Base-by-base conservation (phyloP, 768 basidiomycete species). In the Mycena indigotica region DNA sequence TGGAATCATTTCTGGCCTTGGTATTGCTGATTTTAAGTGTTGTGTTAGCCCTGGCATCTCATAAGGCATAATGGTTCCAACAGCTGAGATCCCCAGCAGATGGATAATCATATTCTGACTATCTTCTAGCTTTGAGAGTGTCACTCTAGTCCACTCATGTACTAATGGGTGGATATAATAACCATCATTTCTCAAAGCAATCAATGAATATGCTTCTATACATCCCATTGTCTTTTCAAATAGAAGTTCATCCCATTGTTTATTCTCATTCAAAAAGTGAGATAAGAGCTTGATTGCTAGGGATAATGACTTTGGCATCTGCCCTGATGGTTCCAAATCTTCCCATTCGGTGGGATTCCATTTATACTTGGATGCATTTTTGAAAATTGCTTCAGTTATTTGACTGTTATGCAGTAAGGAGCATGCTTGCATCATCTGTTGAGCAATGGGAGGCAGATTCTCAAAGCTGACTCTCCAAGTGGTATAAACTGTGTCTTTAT, bases 391-490 rank as follows among this genome's bases (percentile, higher is more conserved):
- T 28, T 54, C 40, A 19, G 44, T 28, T 21, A 56, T 50, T 13
- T 26, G 19, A 3, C 28, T 4, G n/a, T n/a, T 19, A 28, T 56
- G 55, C n/a, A 56, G 19, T 5, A 56, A 48, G n/a, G 46, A 56
- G 23, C 30, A 48, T 8, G 50, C 29, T 32, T 39, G 46, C 45
- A 56, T n/a, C 12, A 56, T 16, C 17, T 8, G 26, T 5, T 4
- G 12, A n/a, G 55, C 46, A n/a, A 5, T 23, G 28, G 28, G 23
- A 24, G 15, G 24, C 4, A 56, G 46, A 19, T 50, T 26, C 6
- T 30, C 24, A 40, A 56, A 56, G 38, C 55, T 56, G 13, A 56
- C 35, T 29, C 38, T 10, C 55, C 45, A 50, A 15, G 55, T 56
- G 2, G 55, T 56, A 32, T 56, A 50, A 2, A 50, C 55, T 28